Evolutionary conservation across 805 yeast species (phyloP).

Genomic region (Ogataea siamensis): DNA sequence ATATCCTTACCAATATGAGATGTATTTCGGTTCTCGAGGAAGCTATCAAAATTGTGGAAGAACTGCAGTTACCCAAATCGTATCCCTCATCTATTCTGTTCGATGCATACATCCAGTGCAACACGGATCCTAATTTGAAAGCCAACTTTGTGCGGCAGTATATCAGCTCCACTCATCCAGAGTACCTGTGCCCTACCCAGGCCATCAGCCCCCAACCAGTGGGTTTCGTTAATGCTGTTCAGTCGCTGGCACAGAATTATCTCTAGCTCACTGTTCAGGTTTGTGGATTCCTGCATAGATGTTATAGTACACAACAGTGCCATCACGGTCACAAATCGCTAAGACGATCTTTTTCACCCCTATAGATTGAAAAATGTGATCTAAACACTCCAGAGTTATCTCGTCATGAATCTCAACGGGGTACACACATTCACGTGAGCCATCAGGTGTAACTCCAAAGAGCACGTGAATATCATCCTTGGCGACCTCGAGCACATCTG

Average conservation of each 20-base stretch:
- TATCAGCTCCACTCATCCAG: conserved; percentile 34
- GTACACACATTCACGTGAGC: conserved; percentile 32
- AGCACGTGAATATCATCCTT: conserved; percentile 17
- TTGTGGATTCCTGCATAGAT: conserved; percentile 63
- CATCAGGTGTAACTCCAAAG: conserved; percentile 35
- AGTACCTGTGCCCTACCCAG: conserved; percentile 20
- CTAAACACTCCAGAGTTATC: conserved; percentile 39
- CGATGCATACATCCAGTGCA: conserved; percentile 36
- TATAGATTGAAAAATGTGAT: conserved; percentile 38
- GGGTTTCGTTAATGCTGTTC: conserved; percentile 1
- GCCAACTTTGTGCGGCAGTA: conserved; percentile 40
- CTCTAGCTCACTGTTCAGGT: conserved; percentile 40
- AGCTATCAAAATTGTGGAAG: conserved; percentile 22
- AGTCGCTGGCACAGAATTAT: conserved; percentile 4
- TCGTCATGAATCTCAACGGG: conserved; percentile 33
- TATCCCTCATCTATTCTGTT: conserved; percentile 37
- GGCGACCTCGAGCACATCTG: conserved; percentile 30
- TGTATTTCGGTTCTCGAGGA: conserved; percentile 27
- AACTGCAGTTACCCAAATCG: conserved; percentile 12
- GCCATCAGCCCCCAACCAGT: background rate
- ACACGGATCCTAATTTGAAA: conserved; percentile 35
- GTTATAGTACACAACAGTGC: conserved; percentile 69
- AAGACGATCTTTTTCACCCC: conserved; percentile 46
- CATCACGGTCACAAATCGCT: conserved; percentile 61
- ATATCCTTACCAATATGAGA: conserved; percentile 31